Conservation (phyloP, 2,329 filamentous ascomycete species). For the Aspergillus phoenicis region DNA sequence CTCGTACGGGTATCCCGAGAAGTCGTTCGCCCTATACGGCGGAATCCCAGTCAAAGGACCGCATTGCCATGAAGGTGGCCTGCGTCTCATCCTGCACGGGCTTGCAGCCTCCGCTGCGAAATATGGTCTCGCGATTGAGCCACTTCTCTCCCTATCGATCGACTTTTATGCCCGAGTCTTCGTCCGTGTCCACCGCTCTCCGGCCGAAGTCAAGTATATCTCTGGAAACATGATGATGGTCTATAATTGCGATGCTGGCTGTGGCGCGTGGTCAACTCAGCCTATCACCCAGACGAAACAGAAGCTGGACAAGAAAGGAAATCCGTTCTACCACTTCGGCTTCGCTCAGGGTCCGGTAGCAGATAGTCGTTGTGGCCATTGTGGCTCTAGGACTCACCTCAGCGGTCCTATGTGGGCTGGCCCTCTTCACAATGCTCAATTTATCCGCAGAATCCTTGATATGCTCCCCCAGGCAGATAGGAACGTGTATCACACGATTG, state of each 20-base stretch:
- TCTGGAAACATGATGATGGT: slow-evolving; percentile 91
- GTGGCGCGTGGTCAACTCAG: slow-evolving; percentile 88
- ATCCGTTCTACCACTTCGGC: slow-evolving; percentile 74
- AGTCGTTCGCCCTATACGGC: slow-evolving; percentile 91
- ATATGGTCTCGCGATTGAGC: slow-evolving; percentile 87
- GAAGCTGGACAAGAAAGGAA: slow-evolving; percentile 69
- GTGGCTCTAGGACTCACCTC: slow-evolving; percentile 81
- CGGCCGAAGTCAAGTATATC: slow-evolving; percentile 84
- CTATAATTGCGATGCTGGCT: slow-evolving; percentile 87
- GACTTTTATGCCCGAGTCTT: slow-evolving; percentile 95
- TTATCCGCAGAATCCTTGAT: slow-evolving; percentile 76
- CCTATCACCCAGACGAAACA: slow-evolving; percentile 70
- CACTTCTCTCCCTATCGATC: slow-evolving; percentile 87
- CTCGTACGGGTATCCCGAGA: slow-evolving; percentile 90
- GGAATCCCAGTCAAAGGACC: slow-evolving; percentile 82
- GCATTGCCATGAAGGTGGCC: slow-evolving; percentile 84
- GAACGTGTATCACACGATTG: slow-evolving; percentile 74
- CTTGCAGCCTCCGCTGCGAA: slow-evolving; percentile 78
- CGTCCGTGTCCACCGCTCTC: slow-evolving; percentile 76
- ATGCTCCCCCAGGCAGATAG: slow-evolving; percentile 68
- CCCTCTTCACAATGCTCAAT: slow-evolving; percentile 79
- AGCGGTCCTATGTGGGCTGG: slow-evolving; percentile 95
- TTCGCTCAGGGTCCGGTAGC: slow-evolving; percentile 71
- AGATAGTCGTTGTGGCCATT: slow-evolving; percentile 74
- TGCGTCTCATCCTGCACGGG: slow-evolving; percentile 82